Evolutionary conservation across 805 yeast species (phyloP).

Genomic region (Danielia reshetovae): DNA sequence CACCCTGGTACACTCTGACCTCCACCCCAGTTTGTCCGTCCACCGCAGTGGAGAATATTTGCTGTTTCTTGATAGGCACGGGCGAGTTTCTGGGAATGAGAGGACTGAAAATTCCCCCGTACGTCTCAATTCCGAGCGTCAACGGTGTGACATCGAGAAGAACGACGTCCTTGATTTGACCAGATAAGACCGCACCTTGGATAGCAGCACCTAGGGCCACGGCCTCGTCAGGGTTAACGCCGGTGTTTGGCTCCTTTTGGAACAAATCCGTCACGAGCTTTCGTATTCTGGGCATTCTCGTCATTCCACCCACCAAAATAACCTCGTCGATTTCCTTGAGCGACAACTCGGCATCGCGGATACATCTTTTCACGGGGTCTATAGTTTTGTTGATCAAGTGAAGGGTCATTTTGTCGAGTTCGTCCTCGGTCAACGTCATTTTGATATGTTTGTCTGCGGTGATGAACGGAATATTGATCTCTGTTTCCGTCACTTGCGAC

Average conservation of each 20-base stretch:
- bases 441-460: constrained; percentile 59
- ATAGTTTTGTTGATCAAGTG: constrained; percentile 65
- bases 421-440: constrained; percentile 56
- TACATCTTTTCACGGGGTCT: constrained; percentile 69
- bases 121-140: constrained; percentile 67
- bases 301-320: constrained; percentile 84
- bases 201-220: constrained; percentile 30
- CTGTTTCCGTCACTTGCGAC: constrained; percentile 59
- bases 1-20: constrained; percentile 77
- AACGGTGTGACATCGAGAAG: constrained; percentile 27
- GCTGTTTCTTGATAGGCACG: constrained; percentile 72
- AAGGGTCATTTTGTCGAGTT: constrained; percentile 63
- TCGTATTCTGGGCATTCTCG: constrained; percentile 81
- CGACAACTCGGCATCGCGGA: constrained; percentile 68
- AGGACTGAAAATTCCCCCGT: constrained; percentile 80
- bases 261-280: constrained; percentile 57
- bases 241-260: constrained; percentile 61
- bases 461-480: constrained; percentile 67
- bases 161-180: constrained; percentile 24
- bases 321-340: constrained; percentile 69
- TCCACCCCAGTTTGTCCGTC: constrained; percentile 85
- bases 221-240: constrained; percentile 69
- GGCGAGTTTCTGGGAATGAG: constrained; percentile 74
- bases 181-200: constrained; percentile 27
- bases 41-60: constrained; percentile 74